Evolutionary conservation across 2,329 filamentous ascomycete genomes (phyloP).

Genomic region (Ophiosphaerella korrae): DNA sequence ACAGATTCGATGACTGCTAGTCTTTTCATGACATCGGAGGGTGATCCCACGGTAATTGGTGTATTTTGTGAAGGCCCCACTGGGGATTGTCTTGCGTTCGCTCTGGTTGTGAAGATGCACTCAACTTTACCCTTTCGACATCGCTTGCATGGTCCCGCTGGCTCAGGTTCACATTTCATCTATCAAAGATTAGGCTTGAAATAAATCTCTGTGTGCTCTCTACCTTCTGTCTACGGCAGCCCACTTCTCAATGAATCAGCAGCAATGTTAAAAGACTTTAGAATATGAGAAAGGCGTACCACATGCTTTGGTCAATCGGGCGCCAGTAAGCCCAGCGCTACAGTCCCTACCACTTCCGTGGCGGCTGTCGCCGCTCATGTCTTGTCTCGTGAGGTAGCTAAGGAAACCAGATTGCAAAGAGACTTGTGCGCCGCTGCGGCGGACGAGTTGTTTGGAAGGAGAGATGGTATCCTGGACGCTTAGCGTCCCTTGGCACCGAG

Average conservation of each 20-base stretch:
- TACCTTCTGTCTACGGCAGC: constrained; percentile 19
- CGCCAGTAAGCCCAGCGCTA: not conserved
- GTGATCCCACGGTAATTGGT: not conserved
- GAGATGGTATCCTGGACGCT: too few species aligned
- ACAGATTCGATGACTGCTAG: constrained; percentile 16
- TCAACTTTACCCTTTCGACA: constrained; percentile 27
- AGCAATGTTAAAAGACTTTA: not conserved
- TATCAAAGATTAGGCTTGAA: not conserved
- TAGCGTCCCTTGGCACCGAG: too few species aligned
- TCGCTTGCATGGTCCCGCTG: constrained; percentile 11
- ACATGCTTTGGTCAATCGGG: constrained; percentile 18
- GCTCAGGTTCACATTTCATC: constrained; percentile 21
- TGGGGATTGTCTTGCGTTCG: constrained; percentile 40
- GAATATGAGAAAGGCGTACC: constrained; percentile 5
- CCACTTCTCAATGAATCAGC: constrained; percentile 5
- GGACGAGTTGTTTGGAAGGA: too few species aligned
- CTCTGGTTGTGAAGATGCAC: constrained; percentile 50
- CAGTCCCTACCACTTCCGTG: too few species aligned
- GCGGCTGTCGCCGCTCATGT: too few species aligned
- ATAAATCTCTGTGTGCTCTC: not conserved
- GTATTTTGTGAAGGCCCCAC: not conserved
- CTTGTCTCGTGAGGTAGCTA: too few species aligned
- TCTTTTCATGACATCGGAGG: constrained; percentile 7
- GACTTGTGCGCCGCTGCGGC: too few species aligned
- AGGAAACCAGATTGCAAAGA: too few species aligned